Evolutionary conservation across 1,284 basidiomycete genomes (phyloP), one percentile per base, ranked within the genome.

Genomic region (Microbotryum violaceum): DNA sequence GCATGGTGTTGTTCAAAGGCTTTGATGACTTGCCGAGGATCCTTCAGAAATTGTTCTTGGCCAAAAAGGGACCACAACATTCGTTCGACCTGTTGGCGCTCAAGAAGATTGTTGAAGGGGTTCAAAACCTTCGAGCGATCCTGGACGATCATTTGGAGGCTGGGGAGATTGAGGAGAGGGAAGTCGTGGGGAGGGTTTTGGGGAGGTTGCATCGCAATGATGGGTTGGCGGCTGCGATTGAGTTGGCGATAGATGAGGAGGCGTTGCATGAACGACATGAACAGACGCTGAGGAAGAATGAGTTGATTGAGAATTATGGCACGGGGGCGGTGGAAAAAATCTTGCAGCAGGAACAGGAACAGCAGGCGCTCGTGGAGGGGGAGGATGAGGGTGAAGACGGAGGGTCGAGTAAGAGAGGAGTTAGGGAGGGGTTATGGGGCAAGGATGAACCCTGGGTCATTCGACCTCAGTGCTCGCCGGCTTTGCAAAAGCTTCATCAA

Each of bases 21-120:
- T 75, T 83, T 2, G 86, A 85, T 62, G 92, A 96, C 74, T 81
- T 84, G 2, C 82, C 83, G 54, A 85, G 91, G 18, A 82, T 90
- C 58, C 80, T 89, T 14, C 91, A 96, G 72, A 84, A 83, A 59
- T 87, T 94, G 18, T 54, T 52, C 71, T 76, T 86, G 10, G 37
- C 37, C 37, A 42, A 42, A 18, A 42, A 42, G 16, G 79, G 87
- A 4, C 81, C 84, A 62, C 89, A 89, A 20, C 83, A 84, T 63
- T 77, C 82, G 14, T 78, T 76, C 58, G 90, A 91, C 71, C 77
- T 91, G 20, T 74, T 82, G 18, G 77, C 83, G 2, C 80, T 91
- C 50, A 81, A 81, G 63, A 78, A 78, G 33, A 84, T 85, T 4
- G 82, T 89, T 52, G 53, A 56, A 14, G 58, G 56, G 20, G 60